Conservation (phyloP, 805 yeast genomes). For the Ogataea nitratoaversa region DNA sequence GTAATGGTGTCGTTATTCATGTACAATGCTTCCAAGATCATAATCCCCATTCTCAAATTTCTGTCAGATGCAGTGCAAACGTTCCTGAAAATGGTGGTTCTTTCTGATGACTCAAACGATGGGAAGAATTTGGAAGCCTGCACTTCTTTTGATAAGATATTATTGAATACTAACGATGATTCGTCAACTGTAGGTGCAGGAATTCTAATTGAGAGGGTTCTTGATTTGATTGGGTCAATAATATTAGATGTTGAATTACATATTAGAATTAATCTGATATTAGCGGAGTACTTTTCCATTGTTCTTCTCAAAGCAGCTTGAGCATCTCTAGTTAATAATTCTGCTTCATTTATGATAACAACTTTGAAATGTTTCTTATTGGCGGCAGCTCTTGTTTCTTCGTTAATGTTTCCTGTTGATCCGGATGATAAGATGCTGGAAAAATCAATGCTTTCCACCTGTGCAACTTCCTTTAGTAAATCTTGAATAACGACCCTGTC, state of each 20-base stretch:
- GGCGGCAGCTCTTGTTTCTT: conserved; percentile 20
- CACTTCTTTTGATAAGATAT: conserved; percentile 56
- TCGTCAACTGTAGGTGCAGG: conserved; percentile 73
- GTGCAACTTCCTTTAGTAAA: conserved; percentile 88
- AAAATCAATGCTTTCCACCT: conserved; percentile 91
- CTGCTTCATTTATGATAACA: conserved; percentile 89
- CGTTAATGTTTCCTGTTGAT: conserved; percentile 18
- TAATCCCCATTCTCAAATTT: conserved; percentile 72
- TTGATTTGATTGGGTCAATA: conserved; percentile 89
- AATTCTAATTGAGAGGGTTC: conserved; percentile 83
- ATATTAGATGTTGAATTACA: conserved; percentile 90
- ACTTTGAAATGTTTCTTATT: conserved; percentile 60
- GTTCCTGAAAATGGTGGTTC: conserved; percentile 35
- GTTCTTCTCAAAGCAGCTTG: conserved; percentile 95
- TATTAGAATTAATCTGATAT: conserved; percentile 76
- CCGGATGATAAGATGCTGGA: conserved; percentile 34
- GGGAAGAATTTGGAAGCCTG: conserved; percentile 29
- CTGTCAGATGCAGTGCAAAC: conserved; percentile 58
- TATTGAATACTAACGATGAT: conserved; percentile 47
- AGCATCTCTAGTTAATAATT: conserved; percentile 83
- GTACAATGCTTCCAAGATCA: conserved; percentile 77
- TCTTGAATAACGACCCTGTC: conserved; percentile 96
- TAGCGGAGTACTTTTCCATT: conserved; percentile 90
- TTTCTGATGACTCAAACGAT: conserved; percentile 31
- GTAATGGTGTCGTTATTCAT: conserved; percentile 59